Percentiles rank a stretch among this genome's conserved stretches.
Evolutionary conservation across 768 basidiomycete genomes (phyloP).

Genomic region (Agrocybe chaxingu): DNA sequence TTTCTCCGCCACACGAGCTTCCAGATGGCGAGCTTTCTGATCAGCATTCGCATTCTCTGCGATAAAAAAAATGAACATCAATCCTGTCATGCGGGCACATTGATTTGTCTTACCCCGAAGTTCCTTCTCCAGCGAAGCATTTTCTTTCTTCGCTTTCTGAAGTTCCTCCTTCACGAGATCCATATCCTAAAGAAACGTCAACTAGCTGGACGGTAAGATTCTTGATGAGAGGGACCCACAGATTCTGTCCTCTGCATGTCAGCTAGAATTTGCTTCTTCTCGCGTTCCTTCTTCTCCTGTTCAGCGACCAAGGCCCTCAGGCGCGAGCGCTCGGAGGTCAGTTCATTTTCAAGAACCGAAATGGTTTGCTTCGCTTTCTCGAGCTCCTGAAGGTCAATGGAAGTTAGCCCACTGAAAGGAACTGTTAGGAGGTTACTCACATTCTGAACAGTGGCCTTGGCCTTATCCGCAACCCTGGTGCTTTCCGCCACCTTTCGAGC

Average conservation of each 20-base stretch:
- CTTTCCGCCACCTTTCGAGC: conserved; percentile 49
- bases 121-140: conserved; percentile 68
- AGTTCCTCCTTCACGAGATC: conserved; percentile 70
- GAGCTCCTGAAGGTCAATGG: conserved; percentile 51
- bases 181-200: conserved; percentile 57
- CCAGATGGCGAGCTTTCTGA: conserved; percentile 69
- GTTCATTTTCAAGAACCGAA: conserved; percentile 64
- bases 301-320: conserved; percentile 62
- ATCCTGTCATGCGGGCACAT: background rate
- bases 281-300: conserved; percentile 58
- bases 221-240: conserved; percentile 35
- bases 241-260: conserved; percentile 72
- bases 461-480: conserved; percentile 45
- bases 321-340: conserved; percentile 68
- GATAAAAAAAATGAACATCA: background rate
- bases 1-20: conserved; percentile 68
- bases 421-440: conserved; percentile 34
- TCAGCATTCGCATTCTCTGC: conserved; percentile 65
- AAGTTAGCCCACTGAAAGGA: background rate
- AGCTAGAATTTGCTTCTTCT: conserved; percentile 59
- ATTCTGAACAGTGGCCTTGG: conserved; percentile 49
- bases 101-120: conserved; percentile 50
- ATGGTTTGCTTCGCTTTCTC: conserved; percentile 64
- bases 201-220: background rate
- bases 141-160: conserved; percentile 69